Evolutionary conservation across 164 flowering plant genomes (phyloP), one percentile per base, ranked within the genome.

Genomic region (Santalum album): DNA sequence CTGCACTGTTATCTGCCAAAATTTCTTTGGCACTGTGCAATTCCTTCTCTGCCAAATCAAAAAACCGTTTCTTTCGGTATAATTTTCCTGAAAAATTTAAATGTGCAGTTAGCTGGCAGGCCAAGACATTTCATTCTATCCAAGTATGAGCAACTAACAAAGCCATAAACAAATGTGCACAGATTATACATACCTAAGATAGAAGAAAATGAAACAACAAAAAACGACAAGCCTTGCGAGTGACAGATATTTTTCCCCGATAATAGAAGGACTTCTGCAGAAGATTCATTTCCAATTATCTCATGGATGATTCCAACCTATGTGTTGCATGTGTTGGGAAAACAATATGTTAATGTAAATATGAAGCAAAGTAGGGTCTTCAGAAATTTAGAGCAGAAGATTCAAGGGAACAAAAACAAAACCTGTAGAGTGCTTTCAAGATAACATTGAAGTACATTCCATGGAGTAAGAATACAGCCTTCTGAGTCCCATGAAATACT

Each of bases 391-490:
- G 17, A 14, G 42, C 4, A 38, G 34, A 53, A 54, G 21, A 10
- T 17, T 18, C 2, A 23, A 35, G 51, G 32, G 53, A 44, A 43
- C 24, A 40, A 61, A 3, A 50, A 42, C 6, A 17, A 36, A 52
- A 89, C 99, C 99, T 94, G 99, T 58, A 90, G 69, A 54, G 66
- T 61, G 74, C 99, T 94, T 66, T 94, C 97, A 42, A 90, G 86
- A 60, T 85, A 94, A 67, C 84, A 75, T 21, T 75, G 75, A 39
- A 94, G 92, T 35, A 90, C 77, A 67, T 69, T 85, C 97, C 97
- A 94, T 21, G 91, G 90, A 73, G 83, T 89, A 61, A 80, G 71
- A 63, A 63, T 36, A 67, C 53, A 64, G 51, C 59, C 45, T 57
- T 77, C 79, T 48, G 69, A 25, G 46, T 75, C 71, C 65, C 60